Base-by-base conservation (phyloP, 352 stramenopile genomes). In the Pseudoperonospora humuli region DNA sequence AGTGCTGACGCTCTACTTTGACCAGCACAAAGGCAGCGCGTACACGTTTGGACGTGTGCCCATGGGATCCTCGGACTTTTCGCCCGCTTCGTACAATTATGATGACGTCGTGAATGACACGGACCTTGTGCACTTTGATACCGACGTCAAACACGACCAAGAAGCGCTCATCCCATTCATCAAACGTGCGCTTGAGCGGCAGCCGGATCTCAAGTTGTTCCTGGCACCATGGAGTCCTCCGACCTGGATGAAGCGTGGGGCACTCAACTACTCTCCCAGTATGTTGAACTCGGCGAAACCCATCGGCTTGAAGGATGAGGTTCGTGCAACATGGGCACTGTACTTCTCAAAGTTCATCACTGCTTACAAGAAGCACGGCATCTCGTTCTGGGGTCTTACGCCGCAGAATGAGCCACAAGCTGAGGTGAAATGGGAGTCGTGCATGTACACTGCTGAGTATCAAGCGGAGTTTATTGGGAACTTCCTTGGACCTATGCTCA, bases 301-400 rank as follows among this genome's bases (percentile, higher is more conserved):
- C 0, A 51, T 75, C 3, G 79, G 75, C 0, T 45, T 91, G 0
- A 54, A 57, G 21, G 45, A 61, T 14, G 61, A 81, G 24, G 67
- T 79, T 14, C 70, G 80, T 18, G 49, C 62, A 25, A 53, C 87
- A 0, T 96, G 83, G 85, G 89, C 88, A 2, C 50, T 88, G 7
- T 97, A 96, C 61, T 95, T 96, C 60, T 91, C 82, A 46, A 91
- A 90, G 53, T 97, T 95, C 42, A 92, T 97, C 39, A 67, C 64
- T 18, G 88, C 84, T 14, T 97, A 97, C 69, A 89, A 93, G 51
- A 50, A 73, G 5, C 61, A 86, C 19, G 79, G 74, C 5, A 73
- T 96, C 13, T 11, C 60, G 8, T 89, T 97, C 40, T 97, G 86
- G 86, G 85, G 80, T 3, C 53, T 96, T 25, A 90, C 86, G 10